phyloP scores from a whole-genome alignment of 1,284 basidiomycete genomes.

The Apiotrichum akiyoshidainum region DNA sequence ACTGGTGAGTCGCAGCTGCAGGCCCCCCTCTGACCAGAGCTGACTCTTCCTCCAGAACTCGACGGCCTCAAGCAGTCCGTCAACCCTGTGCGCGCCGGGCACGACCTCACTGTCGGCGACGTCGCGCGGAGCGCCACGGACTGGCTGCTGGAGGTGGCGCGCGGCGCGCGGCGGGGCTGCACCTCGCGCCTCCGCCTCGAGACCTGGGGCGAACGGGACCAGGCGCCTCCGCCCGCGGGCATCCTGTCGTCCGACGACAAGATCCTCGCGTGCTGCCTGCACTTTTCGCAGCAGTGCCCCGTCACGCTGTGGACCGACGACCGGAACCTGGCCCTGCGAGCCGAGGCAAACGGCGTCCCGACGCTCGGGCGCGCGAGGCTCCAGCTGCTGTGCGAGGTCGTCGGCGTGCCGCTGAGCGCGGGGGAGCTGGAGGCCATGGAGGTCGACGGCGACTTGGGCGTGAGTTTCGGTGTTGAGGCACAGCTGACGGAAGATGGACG shows the following conservation, averaged over 20 bases:
- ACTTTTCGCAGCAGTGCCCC: not conserved
- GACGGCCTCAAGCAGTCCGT: constrained; percentile 11
- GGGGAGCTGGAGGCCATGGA: constrained; percentile 4
- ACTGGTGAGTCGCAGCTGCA: constrained; percentile 13
- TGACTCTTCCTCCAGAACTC: constrained; percentile 12
- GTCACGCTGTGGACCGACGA: constrained; percentile 14
- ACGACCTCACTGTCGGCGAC: not conserved
- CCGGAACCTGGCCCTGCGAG: constrained; percentile 6
- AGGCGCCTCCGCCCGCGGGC: not conserved
- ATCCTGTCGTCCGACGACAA: constrained; percentile 7
- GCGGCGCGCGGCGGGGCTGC: not conserved
- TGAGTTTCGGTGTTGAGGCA: not conserved
- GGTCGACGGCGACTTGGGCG: not conserved
- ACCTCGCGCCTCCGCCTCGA: constrained; percentile 5
- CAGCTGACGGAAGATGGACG: not conserved
- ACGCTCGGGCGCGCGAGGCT: not conserved
- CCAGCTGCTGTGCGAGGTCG: not conserved
- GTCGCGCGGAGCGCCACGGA: constrained; percentile 7
- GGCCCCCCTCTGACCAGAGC: too few species aligned
- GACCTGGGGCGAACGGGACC: constrained; percentile 1
- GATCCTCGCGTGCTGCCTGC: constrained; percentile 14
- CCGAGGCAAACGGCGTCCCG: constrained; percentile 8
- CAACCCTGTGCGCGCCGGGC: not conserved
- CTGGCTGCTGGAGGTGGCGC: constrained; percentile 5
- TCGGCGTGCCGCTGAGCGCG: not conserved